Base-by-base conservation (phyloP, 2,329 filamentous ascomycete species). In the Penicillium fuscoglaucum region DNA sequence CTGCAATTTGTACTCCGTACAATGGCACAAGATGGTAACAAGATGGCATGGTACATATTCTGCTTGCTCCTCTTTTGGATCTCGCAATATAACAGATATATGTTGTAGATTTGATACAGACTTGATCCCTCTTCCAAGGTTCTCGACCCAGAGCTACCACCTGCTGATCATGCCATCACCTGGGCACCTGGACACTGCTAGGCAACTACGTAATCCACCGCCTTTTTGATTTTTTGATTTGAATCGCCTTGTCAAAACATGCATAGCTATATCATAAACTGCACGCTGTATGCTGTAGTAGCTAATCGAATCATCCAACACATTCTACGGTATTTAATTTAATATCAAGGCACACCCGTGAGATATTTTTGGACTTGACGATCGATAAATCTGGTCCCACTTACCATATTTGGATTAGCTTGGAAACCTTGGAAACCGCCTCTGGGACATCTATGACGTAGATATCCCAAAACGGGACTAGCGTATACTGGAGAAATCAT, bases 321-420 rank as follows among this genome's bases (percentile, higher is more conserved):
- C 6, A 48, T 26, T 8, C 46, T 48, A 31, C n/a, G 13, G 37
- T 48, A 2, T 24, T 33, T 3, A 13, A 12, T n/a, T 24, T 24
- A 4, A 24, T n/a, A 13, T 13, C 2, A 37, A 24, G 19, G 29
- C 19, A 48, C 31, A n/a, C 21, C 31, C 5, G 9, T 24, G 10
- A 35, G 31, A 49, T 55, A 55, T 55, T 55, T 55, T 55, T 55
- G 26, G 44, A 55, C 33, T 51, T 31, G 31, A 37, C 31, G 31
- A 54, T 37, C 43, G 26, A 55, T 41, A 33, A 49, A 46, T 10
- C 28, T 26, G 8, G 28, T 19, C 19, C 44, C 44, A 50, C 52
- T 41, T 49, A 19, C 45, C 37, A n/a, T 24, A 47, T 35, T 4
- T 13, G 19, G 44, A 17, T 24, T 49, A 48, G 31, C 21, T 19